Evolutionary conservation across 2,329 filamentous ascomycete genomes (phyloP).

Genomic region (Sclerotinia sclerotiorum): DNA sequence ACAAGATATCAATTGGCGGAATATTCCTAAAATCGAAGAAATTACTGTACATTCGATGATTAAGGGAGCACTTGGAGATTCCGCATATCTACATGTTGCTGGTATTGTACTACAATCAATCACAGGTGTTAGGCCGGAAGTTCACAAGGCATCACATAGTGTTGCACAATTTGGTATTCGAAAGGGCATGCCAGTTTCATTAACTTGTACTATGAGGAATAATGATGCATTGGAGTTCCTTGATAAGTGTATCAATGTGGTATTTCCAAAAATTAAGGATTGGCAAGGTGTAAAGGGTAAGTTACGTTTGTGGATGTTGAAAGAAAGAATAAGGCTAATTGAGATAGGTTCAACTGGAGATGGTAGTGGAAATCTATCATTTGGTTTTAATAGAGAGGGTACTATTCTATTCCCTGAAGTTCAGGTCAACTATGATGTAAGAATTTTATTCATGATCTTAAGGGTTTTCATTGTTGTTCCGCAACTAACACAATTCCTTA

Average conservation of each 20-base stretch:
- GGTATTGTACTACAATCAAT: constrained; percentile 84
- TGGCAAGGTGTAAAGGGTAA: constrained; percentile 75
- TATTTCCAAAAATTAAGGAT: constrained; percentile 94
- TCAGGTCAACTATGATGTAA: constrained; percentile 90
- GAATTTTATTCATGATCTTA: constrained; percentile 41
- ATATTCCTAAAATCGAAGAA: constrained; percentile 77
- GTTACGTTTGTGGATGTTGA: background rate
- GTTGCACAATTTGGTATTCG: constrained; percentile 75
- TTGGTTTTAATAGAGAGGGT: constrained; percentile 73
- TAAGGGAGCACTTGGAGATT: constrained; percentile 65
- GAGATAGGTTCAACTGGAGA: constrained; percentile 61
- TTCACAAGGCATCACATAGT: constrained; percentile 68
- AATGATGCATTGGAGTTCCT: constrained; percentile 88
- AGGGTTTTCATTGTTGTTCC: no score
- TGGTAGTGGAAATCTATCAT: constrained; percentile 80
- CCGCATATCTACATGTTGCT: constrained; percentile 75
- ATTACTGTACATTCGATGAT: constrained; percentile 81
- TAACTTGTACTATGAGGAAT: constrained; percentile 75
- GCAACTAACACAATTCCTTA: constrained; percentile 36
- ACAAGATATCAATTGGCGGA: constrained; percentile 73
- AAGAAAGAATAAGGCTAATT: constrained; percentile 32
- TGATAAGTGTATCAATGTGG: constrained; percentile 84
- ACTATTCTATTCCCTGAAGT: constrained; percentile 89
- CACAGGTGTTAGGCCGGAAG: constrained; percentile 69
- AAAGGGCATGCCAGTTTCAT: constrained; percentile 68